These are phyloP conservation scores for Myrmaecium sp. DNA, from an alignment of 2,329 filamentous ascomycete species.

Conservation along the genomic window DNA sequence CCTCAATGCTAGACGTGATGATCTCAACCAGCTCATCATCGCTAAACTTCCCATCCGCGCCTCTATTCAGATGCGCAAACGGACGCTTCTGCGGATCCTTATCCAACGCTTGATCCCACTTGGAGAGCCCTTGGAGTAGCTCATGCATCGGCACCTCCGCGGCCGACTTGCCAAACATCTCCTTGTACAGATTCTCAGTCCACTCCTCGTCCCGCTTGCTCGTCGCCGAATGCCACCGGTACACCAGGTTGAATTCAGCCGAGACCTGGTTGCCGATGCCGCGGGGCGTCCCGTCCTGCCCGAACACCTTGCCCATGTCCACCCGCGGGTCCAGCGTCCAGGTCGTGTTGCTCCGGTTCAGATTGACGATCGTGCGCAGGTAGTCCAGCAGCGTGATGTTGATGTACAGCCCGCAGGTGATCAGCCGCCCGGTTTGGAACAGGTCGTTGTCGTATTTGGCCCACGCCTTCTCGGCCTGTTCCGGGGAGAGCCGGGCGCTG, in stretches of 20 bases:
- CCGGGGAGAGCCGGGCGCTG: conserved; percentile 15
- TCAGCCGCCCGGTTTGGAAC: conserved; percentile 29
- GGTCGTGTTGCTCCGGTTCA: conserved; percentile 52
- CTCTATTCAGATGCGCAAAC: conserved; percentile 49
- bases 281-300: conserved; percentile 41
- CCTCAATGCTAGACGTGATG: conserved; percentile 49
- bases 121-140: conserved; percentile 43
- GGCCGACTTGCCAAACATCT: conserved; percentile 29
- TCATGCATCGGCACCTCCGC: conserved; percentile 38
- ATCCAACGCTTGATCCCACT: conserved; percentile 42
- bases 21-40: conserved; percentile 63
- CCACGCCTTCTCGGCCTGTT: conserved; percentile 18
- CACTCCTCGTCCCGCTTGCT: conserved; percentile 58
- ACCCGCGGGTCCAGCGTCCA: conserved; percentile 66
- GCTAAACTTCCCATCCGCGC: conserved; percentile 47
- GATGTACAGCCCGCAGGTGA: conserved; percentile 34
- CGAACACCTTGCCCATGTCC: conserved; percentile 42
- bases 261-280: conserved; percentile 70
- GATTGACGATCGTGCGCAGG: conserved; percentile 58
- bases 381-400: conserved; percentile 62
- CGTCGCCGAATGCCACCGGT: conserved; percentile 73
- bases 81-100: conserved; percentile 49
- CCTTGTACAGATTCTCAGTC: conserved; percentile 37
- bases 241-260: conserved; percentile 74
- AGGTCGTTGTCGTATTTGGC: conserved; percentile 25